These are phyloP conservation scores for Phialophora macrospora DNA, from an alignment of 2,329 filamentous ascomycete genomes.

Conservation along the genomic window DNA sequence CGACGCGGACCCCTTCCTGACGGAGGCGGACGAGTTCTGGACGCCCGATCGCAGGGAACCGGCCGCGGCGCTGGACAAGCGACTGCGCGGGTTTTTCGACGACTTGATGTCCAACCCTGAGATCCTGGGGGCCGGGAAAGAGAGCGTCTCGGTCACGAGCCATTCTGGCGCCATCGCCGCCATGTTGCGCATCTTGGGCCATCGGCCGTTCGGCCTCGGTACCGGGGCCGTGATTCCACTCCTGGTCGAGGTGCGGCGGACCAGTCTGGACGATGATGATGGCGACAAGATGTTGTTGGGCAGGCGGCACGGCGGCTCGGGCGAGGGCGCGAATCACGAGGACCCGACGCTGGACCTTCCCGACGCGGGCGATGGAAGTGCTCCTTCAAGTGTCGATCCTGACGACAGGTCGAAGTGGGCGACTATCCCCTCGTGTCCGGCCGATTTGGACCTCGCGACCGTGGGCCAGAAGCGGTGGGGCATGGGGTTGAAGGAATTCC, in stretches of 20 bases:
- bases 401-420: constrained; percentile 27
- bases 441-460: constrained; percentile 28
- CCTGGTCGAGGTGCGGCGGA: constrained; percentile 51
- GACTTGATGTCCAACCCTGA: constrained; percentile 60
- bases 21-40: constrained; percentile 62
- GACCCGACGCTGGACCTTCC: constrained; percentile 10
- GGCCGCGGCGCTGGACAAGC: constrained; percentile 52
- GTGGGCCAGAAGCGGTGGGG: constrained; percentile 28
- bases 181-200: constrained; percentile 54
- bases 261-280: neutral
- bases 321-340: constrained; percentile 24
- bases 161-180: constrained; percentile 65
- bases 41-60: constrained; percentile 56
- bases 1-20: constrained; percentile 58
- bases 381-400: neutral
- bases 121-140: constrained; percentile 40
- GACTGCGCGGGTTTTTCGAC: constrained; percentile 54
- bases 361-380: neutral
- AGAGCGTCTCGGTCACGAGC: constrained; percentile 60
- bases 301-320: constrained; percentile 25
- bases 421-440: constrained; percentile 28
- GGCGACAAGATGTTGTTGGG: neutral
- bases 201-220: constrained; percentile 53
- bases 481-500: constrained; percentile 29
- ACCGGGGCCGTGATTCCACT: constrained; percentile 61